A percentile compares a stretch with the other conserved stretches of the same genome.
These are phyloP conservation scores for Aspergillus viridinutans DNA, from an alignment of 2,329 filamentous ascomycete genomes.

Conservation along the genomic window DNA sequence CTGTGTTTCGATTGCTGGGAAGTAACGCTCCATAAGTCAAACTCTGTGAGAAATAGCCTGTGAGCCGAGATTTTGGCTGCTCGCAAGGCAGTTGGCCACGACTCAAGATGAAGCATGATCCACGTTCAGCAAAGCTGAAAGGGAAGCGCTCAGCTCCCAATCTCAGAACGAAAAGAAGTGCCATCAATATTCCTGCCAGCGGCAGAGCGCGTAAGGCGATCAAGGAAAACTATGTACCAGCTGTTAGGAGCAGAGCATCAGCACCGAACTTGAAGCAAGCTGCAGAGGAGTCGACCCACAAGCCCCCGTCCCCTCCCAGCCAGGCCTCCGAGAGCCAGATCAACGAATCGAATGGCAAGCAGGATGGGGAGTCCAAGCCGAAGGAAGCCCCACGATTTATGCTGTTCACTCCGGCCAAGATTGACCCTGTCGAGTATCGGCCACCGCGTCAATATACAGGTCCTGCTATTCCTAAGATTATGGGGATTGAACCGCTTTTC, in stretches of 20 bases:
- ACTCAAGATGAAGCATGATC: background rate
- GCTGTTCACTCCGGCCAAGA: background rate
- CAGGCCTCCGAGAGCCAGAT: background rate
- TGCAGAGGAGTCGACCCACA: background rate
- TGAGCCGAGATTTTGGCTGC: background rate
- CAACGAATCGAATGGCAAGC: background rate
- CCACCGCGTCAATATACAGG: background rate
- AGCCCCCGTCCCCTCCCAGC: background rate
- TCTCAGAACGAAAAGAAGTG: background rate
- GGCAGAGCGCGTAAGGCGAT: background rate
- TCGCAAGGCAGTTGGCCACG: background rate
- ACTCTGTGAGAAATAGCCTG: background rate
- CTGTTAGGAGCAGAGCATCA: slow-evolving; percentile 1
- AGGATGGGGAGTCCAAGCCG: background rate
- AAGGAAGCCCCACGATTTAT: slow-evolving; percentile 5
- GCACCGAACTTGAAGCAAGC: background rate
- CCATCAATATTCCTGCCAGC: background rate
- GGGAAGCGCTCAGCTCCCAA: background rate
- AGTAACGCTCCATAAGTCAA: too few relatives aligned
- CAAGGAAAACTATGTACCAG: background rate
- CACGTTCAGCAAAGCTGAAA: background rate
- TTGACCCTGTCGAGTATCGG: slow-evolving; percentile 1
- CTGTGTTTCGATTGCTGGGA: background rate
- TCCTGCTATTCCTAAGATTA: slow-evolving; percentile 1
- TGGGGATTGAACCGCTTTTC: background rate